Percentiles rank a stretch among this genome's conserved stretches.
Conservation (phyloP, 2,329 filamentous ascomycete genomes). For the Cercospora sp. region DNA sequence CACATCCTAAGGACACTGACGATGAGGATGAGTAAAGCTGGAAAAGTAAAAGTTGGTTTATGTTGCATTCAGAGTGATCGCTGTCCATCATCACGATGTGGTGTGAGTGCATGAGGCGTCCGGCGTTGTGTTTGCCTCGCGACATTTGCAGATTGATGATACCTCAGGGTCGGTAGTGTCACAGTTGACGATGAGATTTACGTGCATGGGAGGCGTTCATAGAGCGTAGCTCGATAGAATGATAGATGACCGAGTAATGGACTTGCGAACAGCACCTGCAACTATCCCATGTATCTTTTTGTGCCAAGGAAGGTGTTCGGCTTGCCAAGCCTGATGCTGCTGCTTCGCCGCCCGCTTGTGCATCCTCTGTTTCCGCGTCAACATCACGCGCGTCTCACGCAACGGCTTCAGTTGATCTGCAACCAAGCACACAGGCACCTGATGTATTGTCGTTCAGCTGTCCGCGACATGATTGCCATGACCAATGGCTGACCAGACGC, state of each 20-base stretch:
- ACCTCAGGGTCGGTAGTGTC: not conserved
- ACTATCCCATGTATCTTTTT: not conserved
- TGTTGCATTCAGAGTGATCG: slow-evolving; percentile 9
- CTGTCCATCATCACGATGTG: slow-evolving; percentile 7
- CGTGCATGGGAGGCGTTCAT: slow-evolving; percentile 11
- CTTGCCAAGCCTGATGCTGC: not conserved
- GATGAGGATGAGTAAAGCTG: slow-evolving; percentile 58
- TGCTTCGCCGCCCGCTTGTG: not conserved
- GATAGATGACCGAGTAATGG: slow-evolving; percentile 3
- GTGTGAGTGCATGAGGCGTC: slow-evolving; percentile 7
- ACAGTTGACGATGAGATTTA: not conserved
- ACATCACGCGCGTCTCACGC: slow-evolving; percentile 5
- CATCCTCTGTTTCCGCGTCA: not conserved
- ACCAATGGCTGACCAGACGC: slow-evolving; percentile 38
- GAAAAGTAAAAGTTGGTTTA: slow-evolving; percentile 22
- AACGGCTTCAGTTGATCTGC: not conserved
- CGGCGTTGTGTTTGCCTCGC: slow-evolving; percentile 1
- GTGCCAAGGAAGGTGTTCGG: not conserved
- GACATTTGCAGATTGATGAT: slow-evolving; percentile 5
- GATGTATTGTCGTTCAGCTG: not conserved
- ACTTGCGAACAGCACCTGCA: not conserved
- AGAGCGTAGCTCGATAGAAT: slow-evolving; percentile 6
- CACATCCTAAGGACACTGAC: slow-evolving; percentile 73
- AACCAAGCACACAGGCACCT: not conserved
- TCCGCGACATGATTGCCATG: slow-evolving; percentile 6